Percentiles rank a stretch among this genome's conserved stretches.
These are phyloP conservation scores for Calocybe indica DNA, from an alignment of 768 basidiomycete genomes.

Conservation along the genomic window DNA sequence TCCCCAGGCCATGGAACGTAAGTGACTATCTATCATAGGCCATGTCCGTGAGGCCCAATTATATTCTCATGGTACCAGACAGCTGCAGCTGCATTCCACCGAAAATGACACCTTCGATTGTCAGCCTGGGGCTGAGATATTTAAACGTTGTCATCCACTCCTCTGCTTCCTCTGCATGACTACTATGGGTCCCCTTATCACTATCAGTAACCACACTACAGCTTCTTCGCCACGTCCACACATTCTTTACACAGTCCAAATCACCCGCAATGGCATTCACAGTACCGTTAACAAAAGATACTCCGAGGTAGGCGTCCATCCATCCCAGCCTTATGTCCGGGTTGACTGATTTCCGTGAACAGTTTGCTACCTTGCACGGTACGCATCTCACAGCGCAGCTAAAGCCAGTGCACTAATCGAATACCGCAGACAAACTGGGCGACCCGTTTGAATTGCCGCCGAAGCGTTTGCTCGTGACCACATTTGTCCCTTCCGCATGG, in stretches of 20 bases:
- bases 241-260: constrained; percentile 37
- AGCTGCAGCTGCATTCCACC: no score
- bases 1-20: no score
- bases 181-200: constrained; percentile 18
- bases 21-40: no score
- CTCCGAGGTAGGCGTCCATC: constrained; percentile 32
- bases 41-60: no score
- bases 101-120: neutral
- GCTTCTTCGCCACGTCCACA: constrained; percentile 42
- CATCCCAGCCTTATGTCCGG: neutral
- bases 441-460: constrained; percentile 40
- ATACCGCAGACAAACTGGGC: constrained; percentile 23
- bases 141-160: neutral
- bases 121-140: neutral
- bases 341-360: neutral
- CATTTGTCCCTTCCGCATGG: constrained; percentile 47
- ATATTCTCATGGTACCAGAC: no score
- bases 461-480: constrained; percentile 42
- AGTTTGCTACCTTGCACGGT: constrained; percentile 36
- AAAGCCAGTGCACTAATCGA: neutral
- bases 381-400: neutral
- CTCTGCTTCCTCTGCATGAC: neutral
- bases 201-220: constrained; percentile 39
- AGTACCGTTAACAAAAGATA: constrained; percentile 27
- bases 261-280: constrained; percentile 23